phyloP scores from a whole-genome alignment of 176 grass and related monocot genomes.

The Cenchrus americanus region DNA sequence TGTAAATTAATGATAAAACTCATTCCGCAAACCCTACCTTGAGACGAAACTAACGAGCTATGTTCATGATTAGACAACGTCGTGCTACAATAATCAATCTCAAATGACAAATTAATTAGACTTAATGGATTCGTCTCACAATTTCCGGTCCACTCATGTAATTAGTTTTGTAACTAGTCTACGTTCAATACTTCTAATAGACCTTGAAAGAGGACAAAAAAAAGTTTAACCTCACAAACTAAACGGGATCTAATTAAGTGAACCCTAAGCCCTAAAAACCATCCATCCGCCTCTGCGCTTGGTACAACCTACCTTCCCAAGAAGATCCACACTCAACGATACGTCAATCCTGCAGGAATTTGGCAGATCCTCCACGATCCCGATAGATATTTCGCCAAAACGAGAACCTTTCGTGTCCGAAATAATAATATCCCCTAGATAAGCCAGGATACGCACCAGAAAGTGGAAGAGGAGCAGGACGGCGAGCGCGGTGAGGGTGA shows the following conservation, averaged over 20 bases:
- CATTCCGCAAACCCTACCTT: too few relatives aligned
- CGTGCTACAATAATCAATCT: too few relatives aligned
- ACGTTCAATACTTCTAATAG: too few relatives aligned
- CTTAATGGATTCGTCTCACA: too few relatives aligned
- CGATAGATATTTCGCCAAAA: background rate
- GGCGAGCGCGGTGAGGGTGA: slow-evolving; percentile 51
- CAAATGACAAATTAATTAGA: too few relatives aligned
- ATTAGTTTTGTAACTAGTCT: too few relatives aligned
- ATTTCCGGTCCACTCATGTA: too few relatives aligned
- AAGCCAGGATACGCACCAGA: slow-evolving; percentile 49
- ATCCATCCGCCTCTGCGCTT: background rate
- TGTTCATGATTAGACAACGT: too few relatives aligned
- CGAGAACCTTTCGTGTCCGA: background rate
- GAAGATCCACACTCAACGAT: background rate
- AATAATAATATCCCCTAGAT: background rate
- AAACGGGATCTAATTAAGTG: background rate
- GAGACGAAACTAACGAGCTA: too few relatives aligned
- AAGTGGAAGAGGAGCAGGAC: slow-evolving; percentile 83
- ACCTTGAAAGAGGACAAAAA: too few relatives aligned
- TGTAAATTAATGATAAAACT: too few relatives aligned
- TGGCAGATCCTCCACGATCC: background rate
- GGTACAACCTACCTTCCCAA: background rate
- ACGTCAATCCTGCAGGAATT: background rate
- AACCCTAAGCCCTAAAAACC: background rate
- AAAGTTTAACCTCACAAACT: too few relatives aligned